phyloP scores from a whole-genome alignment of 306 rosid species.

The Aeschynomene evenia region DNA sequence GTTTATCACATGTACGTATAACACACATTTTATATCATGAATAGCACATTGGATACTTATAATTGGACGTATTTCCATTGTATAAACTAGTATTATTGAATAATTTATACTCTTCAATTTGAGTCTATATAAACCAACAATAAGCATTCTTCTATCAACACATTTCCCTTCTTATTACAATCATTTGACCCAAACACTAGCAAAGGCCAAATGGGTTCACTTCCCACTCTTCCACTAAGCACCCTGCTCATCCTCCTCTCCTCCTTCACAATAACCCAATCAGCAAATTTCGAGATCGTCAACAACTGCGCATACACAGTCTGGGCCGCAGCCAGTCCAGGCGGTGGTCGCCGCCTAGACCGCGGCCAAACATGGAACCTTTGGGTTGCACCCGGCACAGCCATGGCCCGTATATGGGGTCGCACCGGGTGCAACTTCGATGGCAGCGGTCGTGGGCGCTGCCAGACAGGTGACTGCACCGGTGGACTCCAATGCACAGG shows the following conservation, averaged over 20 bases:
- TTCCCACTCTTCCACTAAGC: not conserved
- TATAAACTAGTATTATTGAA: no score
- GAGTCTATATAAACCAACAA: slow-evolving; percentile 28
- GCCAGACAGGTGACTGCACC: slow-evolving; percentile 60
- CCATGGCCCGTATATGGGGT: slow-evolving; percentile 58
- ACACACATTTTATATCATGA: no score
- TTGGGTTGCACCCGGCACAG: slow-evolving; percentile 32
- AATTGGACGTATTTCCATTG: no score
- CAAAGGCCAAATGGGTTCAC: slow-evolving; percentile 20
- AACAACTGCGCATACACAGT: slow-evolving; percentile 57
- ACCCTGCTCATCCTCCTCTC: not conserved
- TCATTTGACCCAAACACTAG: not conserved
- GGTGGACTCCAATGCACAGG: slow-evolving; percentile 42
- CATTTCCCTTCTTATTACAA: not conserved
- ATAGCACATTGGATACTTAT: no score
- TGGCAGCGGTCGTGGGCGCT: slow-evolving; percentile 42
- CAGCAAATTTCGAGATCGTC: slow-evolving; percentile 43
- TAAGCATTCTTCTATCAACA: not conserved
- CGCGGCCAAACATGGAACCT: slow-evolving; percentile 43
- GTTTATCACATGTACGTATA: no score
- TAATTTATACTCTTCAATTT: no score
- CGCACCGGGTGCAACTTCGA: slow-evolving; percentile 68
- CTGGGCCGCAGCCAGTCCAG: slow-evolving; percentile 57
- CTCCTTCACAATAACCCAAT: not conserved
- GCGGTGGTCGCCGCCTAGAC: slow-evolving; percentile 47